Evolutionary conservation across 2,329 filamentous ascomycete genomes (phyloP).

Genomic region (Trichophyton mentagrophytes): DNA sequence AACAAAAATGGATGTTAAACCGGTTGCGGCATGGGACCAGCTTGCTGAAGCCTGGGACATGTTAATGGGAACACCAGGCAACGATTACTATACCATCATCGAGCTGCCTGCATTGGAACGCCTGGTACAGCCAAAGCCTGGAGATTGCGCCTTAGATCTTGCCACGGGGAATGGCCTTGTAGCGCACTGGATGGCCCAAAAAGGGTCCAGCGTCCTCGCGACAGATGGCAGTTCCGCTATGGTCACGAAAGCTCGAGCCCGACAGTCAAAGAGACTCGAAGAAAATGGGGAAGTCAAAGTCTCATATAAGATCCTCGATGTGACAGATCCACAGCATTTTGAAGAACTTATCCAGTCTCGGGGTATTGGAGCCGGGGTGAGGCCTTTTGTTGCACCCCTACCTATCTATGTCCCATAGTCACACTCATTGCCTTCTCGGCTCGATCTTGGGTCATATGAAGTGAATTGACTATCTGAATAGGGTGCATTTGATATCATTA

Average conservation of each 20-base stretch:
- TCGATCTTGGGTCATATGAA: neutral
- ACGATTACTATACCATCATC: constrained; percentile 35
- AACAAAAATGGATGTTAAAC: neutral
- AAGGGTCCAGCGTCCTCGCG: constrained; percentile 30
- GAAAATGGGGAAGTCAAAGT: constrained; percentile 16
- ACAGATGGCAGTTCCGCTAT: constrained; percentile 36
- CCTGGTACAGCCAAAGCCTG: constrained; percentile 20
- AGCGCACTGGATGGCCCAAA: constrained; percentile 32
- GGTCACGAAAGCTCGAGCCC: constrained; percentile 27
- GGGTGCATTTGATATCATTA: constrained; percentile 32
- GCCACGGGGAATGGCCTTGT: constrained; percentile 40
- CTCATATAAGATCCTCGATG: constrained; percentile 26
- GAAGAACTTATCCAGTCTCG: constrained; percentile 17
- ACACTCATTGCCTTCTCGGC: no score
- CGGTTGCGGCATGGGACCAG: constrained; percentile 25
- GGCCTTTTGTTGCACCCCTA: neutral
- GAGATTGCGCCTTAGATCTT: constrained; percentile 34
- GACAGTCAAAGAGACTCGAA: constrained; percentile 11
- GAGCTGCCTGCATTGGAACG: constrained; percentile 32
- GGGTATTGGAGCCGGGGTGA: neutral
- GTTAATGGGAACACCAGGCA: constrained; percentile 29
- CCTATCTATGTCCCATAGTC: no score
- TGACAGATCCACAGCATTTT: constrained; percentile 27
- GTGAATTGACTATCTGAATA: constrained; percentile 9
- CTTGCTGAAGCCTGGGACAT: constrained; percentile 36